phyloP scores from a whole-genome alignment of 139 green algal species.

The Nannochloris sp. region DNA sequence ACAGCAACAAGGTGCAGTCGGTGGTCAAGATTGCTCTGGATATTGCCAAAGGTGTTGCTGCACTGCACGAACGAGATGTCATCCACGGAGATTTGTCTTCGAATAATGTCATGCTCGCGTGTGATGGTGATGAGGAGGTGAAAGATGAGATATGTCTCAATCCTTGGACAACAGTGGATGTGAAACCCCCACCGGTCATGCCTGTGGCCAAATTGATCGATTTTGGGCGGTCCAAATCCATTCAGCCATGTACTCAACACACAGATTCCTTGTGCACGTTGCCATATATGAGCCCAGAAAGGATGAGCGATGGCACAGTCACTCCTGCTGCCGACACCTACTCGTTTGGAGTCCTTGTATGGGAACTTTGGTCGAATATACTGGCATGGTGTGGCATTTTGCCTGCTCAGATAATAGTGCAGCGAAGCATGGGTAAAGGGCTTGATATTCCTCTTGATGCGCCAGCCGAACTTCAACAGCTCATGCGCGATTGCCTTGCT shows the following conservation, averaged over 20 bases:
- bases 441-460: too few species aligned
- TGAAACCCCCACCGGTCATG: not conserved
- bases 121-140: not conserved
- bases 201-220: slow-evolving; percentile 1
- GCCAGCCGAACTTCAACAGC: too few species aligned
- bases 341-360: not conserved
- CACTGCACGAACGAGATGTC: not conserved
- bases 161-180: too few species aligned
- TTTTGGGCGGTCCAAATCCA: slow-evolving; percentile 9
- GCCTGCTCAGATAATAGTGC: not conserved
- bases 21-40: slow-evolving; percentile 8
- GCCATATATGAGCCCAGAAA: slow-evolving; percentile 8
- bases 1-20: not conserved
- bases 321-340: not conserved
- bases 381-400: not conserved
- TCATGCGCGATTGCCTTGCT: too few species aligned
- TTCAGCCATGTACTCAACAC: not conserved
- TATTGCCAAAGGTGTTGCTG: slow-evolving; percentile 7
- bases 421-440: too few species aligned
- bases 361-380: not conserved
- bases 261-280: slow-evolving; percentile 8
- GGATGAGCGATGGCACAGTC: not conserved
- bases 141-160: too few species aligned
- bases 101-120: slow-evolving; percentile 11
- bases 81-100: slow-evolving; percentile 10